Evolutionary conservation across 345 rosid genomes (phyloP), one percentile per base, ranked within the genome.

Genomic region (Gossypium thurberi): DNA sequence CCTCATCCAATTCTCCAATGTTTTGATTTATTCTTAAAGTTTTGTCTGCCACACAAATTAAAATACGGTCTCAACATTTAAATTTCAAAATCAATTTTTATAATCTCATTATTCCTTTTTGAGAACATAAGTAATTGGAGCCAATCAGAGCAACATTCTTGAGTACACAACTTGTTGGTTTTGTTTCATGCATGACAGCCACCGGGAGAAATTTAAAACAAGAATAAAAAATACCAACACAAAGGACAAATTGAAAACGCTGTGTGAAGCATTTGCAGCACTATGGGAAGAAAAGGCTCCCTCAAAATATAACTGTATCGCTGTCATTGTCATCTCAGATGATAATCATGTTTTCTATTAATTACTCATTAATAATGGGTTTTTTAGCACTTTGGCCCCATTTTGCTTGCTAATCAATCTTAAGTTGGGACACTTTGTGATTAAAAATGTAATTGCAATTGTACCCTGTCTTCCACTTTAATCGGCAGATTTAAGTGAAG

Each of bases 381-480:
- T 67, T 62, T 70, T 56, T 65, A 47, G 69, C 80, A 26, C 40
- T 25, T 26, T 23, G 57, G 61, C 68, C 78, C 79, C 75, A 40
- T 72, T 8, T 17, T 65, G 33, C 57, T 33, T 33, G 7, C 40
- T 33, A 33, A 33, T 33, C 40, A 33, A 33, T 33, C 40, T 33
- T 33, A 33, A 33, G 40, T 5, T 33, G 40, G 40, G 40, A 33
- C 40, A 5, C 40, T 33, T 33, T 57, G 15, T 5, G 2, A 57
- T 57, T 23, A 23, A 11, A 21, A 11, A 3, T 57, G 3, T 21
- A 58, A 17, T 17, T 4, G 63, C 8, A 11, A 4, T 59, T 25
- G n/a, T 3, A 13, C 40, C 37, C 40, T 59, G 42, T 65, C 52
- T 69, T 51, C 60, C 72, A 28, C 25, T 69, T 58, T 2, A 28